Base-by-base conservation (phyloP, 129 eudicot genomes). In the Scalesia atractyloides region DNA sequence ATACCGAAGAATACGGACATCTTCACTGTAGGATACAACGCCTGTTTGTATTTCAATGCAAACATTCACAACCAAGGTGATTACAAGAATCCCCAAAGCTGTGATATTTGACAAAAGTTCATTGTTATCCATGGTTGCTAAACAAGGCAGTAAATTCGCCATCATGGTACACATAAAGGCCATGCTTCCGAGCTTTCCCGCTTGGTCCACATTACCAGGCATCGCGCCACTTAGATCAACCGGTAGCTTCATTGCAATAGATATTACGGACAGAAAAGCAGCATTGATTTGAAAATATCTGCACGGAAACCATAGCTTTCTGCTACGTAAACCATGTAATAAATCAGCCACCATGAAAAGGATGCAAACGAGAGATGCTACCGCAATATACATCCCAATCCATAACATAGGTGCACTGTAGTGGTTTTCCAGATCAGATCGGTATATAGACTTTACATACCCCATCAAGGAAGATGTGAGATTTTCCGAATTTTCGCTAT, bases 201-300 rank as follows among this genome's bases (percentile, higher is more conserved):
- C 60, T 19, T 54, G 60, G 60, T 54, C 60, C 24, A 54, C 60
- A 16, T 54, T 17, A 17, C 60, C 60, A 16, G 60, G 60, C 60
- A 54, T 54, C 4, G 26, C 1, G 18, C 26, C 10, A 54, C 26
- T 54, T 54, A 54, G 60, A 54, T 54, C 60, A 30, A 54, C 26
- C 11, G 60, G 60, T 17, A 54, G 3, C 60, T 54, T 54, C 60
- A 54, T 19, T 17, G 60, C 60, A 17, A 54, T 20, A 16, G 60
- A 2, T 17, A 54, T 54, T 7, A 54, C 12, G 1, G 24, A 16
- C 12, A 54, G 60, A 4, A 0, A 11, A 11, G 54, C 17, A 11
- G 54, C 9, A 54, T 16, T 54, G 9, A 54, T n/a, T 9, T 30
- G 18, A 9, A 53, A 53, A 24, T 2, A 58, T 12, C 30, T 58